Percentiles rank a stretch among this genome's conserved stretches.
These are phyloP conservation scores for Panus rudis DNA, from an alignment of 768 basidiomycete genomes.

Conservation along the genomic window DNA sequence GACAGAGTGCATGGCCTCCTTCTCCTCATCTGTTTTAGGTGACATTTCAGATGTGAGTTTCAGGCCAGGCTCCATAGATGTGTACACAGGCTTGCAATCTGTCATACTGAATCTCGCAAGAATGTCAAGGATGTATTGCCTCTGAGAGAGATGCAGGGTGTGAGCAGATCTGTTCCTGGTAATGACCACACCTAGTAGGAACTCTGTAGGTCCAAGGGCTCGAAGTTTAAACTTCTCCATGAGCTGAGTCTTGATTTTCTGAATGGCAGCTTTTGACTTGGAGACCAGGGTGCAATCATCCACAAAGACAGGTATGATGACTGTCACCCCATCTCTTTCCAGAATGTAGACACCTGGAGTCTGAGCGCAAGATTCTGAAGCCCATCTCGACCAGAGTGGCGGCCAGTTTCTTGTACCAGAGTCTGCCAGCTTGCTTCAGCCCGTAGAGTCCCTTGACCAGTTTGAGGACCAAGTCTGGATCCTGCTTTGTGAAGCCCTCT, in stretches of 20 bases:
- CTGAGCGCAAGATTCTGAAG: conserved; percentile 1
- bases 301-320: conserved; percentile 4
- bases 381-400: conserved; percentile 2
- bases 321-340: not conserved
- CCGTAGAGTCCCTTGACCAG: conserved; percentile 21
- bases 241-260: not conserved
- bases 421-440: conserved; percentile 18
- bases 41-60: not conserved
- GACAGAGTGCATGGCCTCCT: conserved; percentile 9
- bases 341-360: not conserved
- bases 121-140: conserved; percentile 15
- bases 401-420: conserved; percentile 17
- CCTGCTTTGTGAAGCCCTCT: conserved; percentile 4
- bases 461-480: conserved; percentile 9
- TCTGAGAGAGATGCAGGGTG: conserved; percentile 20
- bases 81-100: conserved; percentile 1
- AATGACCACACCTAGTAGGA: conserved; percentile 16
- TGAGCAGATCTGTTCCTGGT: conserved; percentile 5
- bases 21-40: not conserved
- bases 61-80: conserved; percentile 3
- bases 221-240: conserved; percentile 5
- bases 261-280: not conserved
- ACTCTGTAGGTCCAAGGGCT: conserved; percentile 12
- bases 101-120: conserved; percentile 15
- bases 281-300: conserved; percentile 1